Evolutionary conservation across 1,284 basidiomycete species (phyloP), one percentile per base, ranked within the genome.

Genomic region (Violaceomyces palustris): DNA sequence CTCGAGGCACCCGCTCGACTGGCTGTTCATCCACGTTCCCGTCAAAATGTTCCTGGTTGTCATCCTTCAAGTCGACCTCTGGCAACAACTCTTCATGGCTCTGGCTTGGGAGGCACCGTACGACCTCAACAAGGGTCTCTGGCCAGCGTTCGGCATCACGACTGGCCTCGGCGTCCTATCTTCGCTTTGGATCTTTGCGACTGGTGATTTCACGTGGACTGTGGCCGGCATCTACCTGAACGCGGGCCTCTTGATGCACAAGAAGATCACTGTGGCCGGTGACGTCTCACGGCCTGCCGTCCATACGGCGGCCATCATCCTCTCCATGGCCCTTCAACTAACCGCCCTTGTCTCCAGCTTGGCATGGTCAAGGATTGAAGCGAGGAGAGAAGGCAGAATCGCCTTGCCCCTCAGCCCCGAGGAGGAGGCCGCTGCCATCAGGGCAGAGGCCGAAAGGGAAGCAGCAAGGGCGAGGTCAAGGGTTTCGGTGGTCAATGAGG

Each of bases 21-120:
- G 76, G 35, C 41, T 78, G 10, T 76, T 79, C 59, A 75, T 79
- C 56, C 78, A 78, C 63, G 72, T 76, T 0, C 76, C 77, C 3
- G 73, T 78, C 64, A 75, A 75, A 18, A 69, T 79, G 45, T 71
- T 78, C 50, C 70, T 77, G 25, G 73, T 76, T n/a, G 69, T 78
- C 50, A 74, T 77, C 3, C 72, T 77, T 55, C 64, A 76, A 44
- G 67, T 78, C 38, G 75, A 77, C 42, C 71, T 77, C 59, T 68
- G 77, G 44, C 77, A 78, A 58, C 74, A 74, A 45, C 76, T 77
- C 6, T 77, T 78, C 64, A 73, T 79, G 45, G 76, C 76, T 6
- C 66, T 78, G 17, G 73, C 72, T 21, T 79, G 77, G 77, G 26
- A 74, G 73, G 52, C 49, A 30, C 42, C 46, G n/a, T 26, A 39